Evolutionary conservation across 371 early-diverging fungal species (phyloP), one percentile per base, ranked within the genome.

Genomic region (Mucor lusitanicus): DNA sequence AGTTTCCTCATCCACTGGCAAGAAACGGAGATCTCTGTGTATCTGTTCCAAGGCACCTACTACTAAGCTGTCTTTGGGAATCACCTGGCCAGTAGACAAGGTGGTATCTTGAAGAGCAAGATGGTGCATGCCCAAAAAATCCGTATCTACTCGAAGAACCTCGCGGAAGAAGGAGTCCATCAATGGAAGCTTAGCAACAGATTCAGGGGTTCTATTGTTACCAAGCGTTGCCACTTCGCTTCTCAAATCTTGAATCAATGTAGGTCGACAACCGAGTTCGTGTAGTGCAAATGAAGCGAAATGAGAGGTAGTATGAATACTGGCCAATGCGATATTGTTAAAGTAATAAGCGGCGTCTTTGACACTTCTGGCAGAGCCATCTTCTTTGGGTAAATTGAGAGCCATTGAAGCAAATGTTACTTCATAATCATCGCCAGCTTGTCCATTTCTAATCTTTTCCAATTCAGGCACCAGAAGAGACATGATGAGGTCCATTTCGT

Each of bases 91-190:
- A 6, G 82, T 79, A 17, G 82, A 80, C 3, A 86, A 56, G 0
- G 62, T 33, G 4, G 76, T 63, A 30, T 78, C 75, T 37, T 73
- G 57, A 6, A 82, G 56, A 1, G 83, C 73, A 33, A 57, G 33
- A 61, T 84, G 85, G 19, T 70, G 67, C 56, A 83, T 37, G 11
- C 76, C 68, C 33, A 84, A 30, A 13, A 68, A 70, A 28, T 78
- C 79, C 0, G 64, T 60, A 42, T 82, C 64, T 55, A 57, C 73
- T 35, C 86, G 53, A 23, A 86, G 68, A 0, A 83, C 66, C 64
- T 86, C 86, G 12, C 86, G 73, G 1, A 86, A 64, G 56, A 82
- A 84, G 1, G 86, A 86, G 30, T 86, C 86, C 69, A 86, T 68
- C 8, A 80, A 37, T 7, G 70, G 72, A 50, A 86, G 59, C 1